phyloP scores from a whole-genome alignment of 1,284 basidiomycete species.

The Trametes pubescens region DNA sequence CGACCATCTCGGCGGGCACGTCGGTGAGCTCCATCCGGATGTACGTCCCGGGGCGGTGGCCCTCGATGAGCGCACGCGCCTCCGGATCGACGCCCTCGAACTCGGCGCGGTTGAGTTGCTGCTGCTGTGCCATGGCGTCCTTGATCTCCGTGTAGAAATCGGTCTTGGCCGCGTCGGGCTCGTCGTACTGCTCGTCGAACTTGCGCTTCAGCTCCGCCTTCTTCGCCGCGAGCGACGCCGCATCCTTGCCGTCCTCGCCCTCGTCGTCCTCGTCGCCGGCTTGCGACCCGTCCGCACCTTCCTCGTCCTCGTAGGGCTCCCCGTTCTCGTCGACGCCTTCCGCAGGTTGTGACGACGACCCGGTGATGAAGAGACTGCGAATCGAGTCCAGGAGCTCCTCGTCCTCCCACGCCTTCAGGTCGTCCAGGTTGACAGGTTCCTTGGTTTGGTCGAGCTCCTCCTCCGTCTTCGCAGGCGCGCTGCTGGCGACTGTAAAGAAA shows the following conservation, averaged over 20 bases:
- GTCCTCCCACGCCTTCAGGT: slow-evolving; percentile 82
- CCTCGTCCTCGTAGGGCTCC: slow-evolving; percentile 40
- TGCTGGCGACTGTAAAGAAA: slow-evolving; percentile 74
- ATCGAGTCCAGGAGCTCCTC: slow-evolving; percentile 89
- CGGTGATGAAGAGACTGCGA: slow-evolving; percentile 92
- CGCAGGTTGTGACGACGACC: slow-evolving; percentile 41
- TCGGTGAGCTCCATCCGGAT: slow-evolving; percentile 89
- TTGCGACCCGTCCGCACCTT: slow-evolving; percentile 46
- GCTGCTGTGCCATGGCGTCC: slow-evolving; percentile 89
- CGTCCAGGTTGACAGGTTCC: slow-evolving; percentile 54
- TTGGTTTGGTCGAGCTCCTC: slow-evolving; percentile 77
- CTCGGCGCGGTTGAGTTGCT: slow-evolving; percentile 86
- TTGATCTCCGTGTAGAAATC: slow-evolving; percentile 95
- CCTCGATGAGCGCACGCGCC: slow-evolving; percentile 87
- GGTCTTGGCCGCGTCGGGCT: slow-evolving; percentile 78
- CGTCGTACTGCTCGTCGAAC: slow-evolving; percentile 97
- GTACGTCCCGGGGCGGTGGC: slow-evolving; percentile 92
- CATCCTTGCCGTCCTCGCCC: slow-evolving; percentile 50
- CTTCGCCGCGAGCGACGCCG: slow-evolving; percentile 78
- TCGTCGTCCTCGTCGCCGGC: slow-evolving; percentile 47
- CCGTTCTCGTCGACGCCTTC: slow-evolving; percentile 44
- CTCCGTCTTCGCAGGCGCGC: slow-evolving; percentile 54
- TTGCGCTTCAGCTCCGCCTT: slow-evolving; percentile 94
- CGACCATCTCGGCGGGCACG: slow-evolving; percentile 92
- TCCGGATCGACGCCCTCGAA: slow-evolving; percentile 85